Base-by-base conservation (phyloP, 108 stramenopile species). In the Craspedostauros australis region DNA sequence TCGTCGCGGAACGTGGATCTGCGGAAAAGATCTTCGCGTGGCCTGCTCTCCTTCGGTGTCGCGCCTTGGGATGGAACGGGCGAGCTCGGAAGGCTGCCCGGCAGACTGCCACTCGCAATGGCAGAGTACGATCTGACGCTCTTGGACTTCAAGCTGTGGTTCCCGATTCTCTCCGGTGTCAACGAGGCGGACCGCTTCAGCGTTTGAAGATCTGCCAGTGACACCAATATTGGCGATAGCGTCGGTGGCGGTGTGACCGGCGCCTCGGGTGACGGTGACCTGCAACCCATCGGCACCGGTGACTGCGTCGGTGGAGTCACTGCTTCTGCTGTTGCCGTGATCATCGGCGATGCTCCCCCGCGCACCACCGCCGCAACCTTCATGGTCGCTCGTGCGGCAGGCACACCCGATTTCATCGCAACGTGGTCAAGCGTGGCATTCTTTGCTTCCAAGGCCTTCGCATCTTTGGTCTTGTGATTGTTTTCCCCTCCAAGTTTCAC, bases 231-330 rank as follows among this genome's bases (percentile, higher is more conserved):
- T 9, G 83, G 81, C 19, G 87, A 84, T 2, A 83, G 50, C 29
- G 80, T 79, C 32, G 84, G 82, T 5, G 85, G 66, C 40, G 85
- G 85, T 1, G 85, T 86, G 38, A 54, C 28, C 21, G 80, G 82
- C 27, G 81, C 70, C 32, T 68, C 48, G 8, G 76, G 81, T 33
- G 80, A 67, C 8, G 68, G 66, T 24, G 79, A 79, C 22, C 42
- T 52, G 29, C 26, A 53, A 29, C 50, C 51, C 9, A 31, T 20
- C n/a, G n/a, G n/a, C n/a, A n/a, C n/a, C 18, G 20, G 14, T 5
- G 5, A 21, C 15, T 9, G 14, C 9, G 18, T 5, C 19, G 53
- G 41, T 16, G 39, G 26, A 6, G 31, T 32, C 7, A 29, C 16
- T 18, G 18, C 8, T 9, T 45, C 44, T 14, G 62, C 15, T 24